phyloP scores from a whole-genome alignment of 1,284 basidiomycete genomes.

The Anthracocystis walkeri region DNA sequence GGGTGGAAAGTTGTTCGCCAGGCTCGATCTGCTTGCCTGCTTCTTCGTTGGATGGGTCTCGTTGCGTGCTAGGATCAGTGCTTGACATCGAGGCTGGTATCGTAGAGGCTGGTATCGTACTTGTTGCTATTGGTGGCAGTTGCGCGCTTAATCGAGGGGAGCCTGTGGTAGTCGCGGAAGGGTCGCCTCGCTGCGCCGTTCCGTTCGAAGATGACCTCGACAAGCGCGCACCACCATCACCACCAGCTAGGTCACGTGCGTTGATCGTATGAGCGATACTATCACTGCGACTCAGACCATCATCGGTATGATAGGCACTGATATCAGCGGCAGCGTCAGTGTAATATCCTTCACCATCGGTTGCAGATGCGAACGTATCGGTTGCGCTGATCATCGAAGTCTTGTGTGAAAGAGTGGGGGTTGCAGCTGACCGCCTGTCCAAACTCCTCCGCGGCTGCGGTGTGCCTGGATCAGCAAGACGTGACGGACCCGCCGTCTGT shows the following conservation, averaged over 20 bases:
- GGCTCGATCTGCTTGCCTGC: constrained; percentile 31
- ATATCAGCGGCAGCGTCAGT: constrained; percentile 30
- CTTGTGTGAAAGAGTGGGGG: constrained; percentile 35
- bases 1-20: background rate
- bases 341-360: constrained; percentile 39
- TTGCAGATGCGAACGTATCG: constrained; percentile 39
- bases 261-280: constrained; percentile 19
- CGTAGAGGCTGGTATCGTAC: background rate
- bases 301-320: constrained; percentile 20
- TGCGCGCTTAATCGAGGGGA: background rate
- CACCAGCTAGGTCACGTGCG: constrained; percentile 2
- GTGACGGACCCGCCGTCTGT: constrained; percentile 14
- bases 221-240: background rate
- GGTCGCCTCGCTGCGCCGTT: constrained; percentile 10
- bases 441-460: constrained; percentile 12
- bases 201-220: constrained; percentile 19
- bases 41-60: constrained; percentile 15
- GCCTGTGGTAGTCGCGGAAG: background rate
- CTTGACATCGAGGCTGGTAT: background rate
- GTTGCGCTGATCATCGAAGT: constrained; percentile 33
- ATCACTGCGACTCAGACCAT: constrained; percentile 12
- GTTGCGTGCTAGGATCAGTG: constrained; percentile 9
- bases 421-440: constrained; percentile 13
- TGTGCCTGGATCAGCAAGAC: constrained; percentile 1
- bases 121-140: background rate